Evolutionary conservation across 1,284 basidiomycete species (phyloP), one percentile per base, ranked within the genome.

Genomic region (Lentinula novae-zelandiae): DNA sequence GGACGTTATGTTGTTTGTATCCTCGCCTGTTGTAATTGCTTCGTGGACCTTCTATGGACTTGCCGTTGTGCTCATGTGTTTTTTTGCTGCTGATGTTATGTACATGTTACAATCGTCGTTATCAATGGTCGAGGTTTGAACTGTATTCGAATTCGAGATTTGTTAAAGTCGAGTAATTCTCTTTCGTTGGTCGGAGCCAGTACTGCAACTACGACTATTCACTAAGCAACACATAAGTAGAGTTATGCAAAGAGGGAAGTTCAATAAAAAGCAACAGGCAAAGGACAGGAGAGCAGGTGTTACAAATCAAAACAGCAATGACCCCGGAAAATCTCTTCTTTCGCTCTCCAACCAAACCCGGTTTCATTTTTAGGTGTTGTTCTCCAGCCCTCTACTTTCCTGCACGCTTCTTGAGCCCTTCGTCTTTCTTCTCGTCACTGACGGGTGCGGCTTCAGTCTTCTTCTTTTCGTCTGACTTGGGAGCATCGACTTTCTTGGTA

Each of bases 401-500:
- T 42, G 59, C 22, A 58, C 79, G 78, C 78, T 86, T 88, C 79
- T 86, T 87, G 62, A 83, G 71, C 60, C 72, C 71, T 53, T 76
- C 76, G 57, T 87, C 84, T 48, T 80, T 83, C 50, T 80, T 78
- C 38, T 79, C 84, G 66, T 86, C 85, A 39, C 88, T 87, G 58
- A 87, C 84, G 61, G 89, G 85, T 2, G 83, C 80, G 53, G 78
- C 74, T 51, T 87, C 83, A 15, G 78, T 76, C 74, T 85, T 84
- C 70, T 27, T 76, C 74, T 82, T 79, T 79, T 87, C 85, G 75
- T 84, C 84, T 64, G 85, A 71, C 17, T 81, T 78, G 50, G 82
- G 75, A 0, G 83, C 81, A 65, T 90, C 89, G 50, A 85, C 82
- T 81, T 92, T 92, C 82, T 92, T 91, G 42, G 85, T 70, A 49